Percentiles rank a stretch among this genome's conserved stretches.
These are phyloP conservation scores for Malassezia vespertilionis DNA, from an alignment of 1,284 basidiomycete genomes.

Conservation along the genomic window DNA sequence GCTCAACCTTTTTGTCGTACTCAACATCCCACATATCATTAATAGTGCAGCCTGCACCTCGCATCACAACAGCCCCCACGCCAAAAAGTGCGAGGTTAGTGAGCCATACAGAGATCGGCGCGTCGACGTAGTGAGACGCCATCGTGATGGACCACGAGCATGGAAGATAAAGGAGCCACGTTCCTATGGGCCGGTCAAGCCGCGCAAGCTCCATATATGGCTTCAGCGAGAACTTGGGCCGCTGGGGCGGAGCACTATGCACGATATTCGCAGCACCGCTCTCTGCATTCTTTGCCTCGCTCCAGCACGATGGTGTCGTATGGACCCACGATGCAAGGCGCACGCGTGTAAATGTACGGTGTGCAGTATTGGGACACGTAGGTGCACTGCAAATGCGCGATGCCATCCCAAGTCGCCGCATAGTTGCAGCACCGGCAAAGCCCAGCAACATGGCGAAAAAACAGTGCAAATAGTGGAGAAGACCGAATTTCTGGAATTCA, in stretches of 20 bases:
- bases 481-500: too few species aligned
- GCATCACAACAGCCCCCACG: conserved; percentile 83
- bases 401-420: too few species aligned
- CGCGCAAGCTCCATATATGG: conserved; percentile 79
- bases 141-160: conserved; percentile 53
- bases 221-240: conserved; percentile 16
- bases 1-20: conserved; percentile 75
- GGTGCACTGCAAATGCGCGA: too few species aligned
- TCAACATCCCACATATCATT: conserved; percentile 97
- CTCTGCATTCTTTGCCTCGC: not conserved
- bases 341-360: too few species aligned
- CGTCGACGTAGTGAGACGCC: conserved; percentile 30
- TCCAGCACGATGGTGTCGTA: too few species aligned
- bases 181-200: conserved; percentile 91
- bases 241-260: not conserved
- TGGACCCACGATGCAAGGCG: not conserved
- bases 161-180: conserved; percentile 79
- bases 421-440: too few species aligned
- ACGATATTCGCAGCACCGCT: not conserved
- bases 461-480: too few species aligned
- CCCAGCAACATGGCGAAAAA: too few species aligned
- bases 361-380: too few species aligned
- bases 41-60: conserved; percentile 94
- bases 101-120: conserved; percentile 24
- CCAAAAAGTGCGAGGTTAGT: conserved; percentile 63